Evolutionary conservation across 2,329 filamentous ascomycete genomes (phyloP).

Genomic region (Cercospora zeina): DNA sequence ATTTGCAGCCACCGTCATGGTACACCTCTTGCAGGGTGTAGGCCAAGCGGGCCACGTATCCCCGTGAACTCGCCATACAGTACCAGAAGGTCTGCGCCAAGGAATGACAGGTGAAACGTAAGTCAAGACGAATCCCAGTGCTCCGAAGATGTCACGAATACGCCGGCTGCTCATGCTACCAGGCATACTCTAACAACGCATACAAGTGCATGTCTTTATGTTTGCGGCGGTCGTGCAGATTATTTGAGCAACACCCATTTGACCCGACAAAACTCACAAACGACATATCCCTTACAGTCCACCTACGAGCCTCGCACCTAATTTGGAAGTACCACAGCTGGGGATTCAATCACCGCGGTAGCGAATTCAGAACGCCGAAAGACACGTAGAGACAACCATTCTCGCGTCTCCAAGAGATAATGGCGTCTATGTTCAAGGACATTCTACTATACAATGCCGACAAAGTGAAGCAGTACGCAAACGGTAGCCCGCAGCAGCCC

Average conservation of each 20-base stretch:
- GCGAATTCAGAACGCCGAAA: background rate
- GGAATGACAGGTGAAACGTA: background rate
- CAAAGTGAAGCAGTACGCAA: background rate
- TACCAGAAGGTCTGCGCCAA: background rate
- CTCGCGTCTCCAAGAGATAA: background rate
- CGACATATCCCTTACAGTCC: background rate
- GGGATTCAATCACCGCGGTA: background rate
- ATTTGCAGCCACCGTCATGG: background rate
- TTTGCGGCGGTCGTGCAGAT: background rate
- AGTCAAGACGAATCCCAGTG: background rate
- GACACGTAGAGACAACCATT: background rate
- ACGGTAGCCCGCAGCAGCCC: background rate
- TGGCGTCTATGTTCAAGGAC: conserved; percentile 12
- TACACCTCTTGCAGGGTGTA: background rate
- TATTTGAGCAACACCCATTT: background rate
- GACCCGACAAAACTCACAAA: too few relatives aligned
- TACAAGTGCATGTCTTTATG: background rate
- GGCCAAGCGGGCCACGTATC: background rate
- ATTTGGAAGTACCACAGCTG: background rate
- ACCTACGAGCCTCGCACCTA: background rate
- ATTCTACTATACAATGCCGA: conserved; percentile 5
- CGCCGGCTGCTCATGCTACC: conserved; percentile 1
- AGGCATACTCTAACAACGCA: background rate
- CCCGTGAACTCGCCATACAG: background rate
- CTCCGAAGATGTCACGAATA: conserved; percentile 5